Base-by-base conservation (phyloP, 140 eudicot species). In the Anethum foeniculum region DNA sequence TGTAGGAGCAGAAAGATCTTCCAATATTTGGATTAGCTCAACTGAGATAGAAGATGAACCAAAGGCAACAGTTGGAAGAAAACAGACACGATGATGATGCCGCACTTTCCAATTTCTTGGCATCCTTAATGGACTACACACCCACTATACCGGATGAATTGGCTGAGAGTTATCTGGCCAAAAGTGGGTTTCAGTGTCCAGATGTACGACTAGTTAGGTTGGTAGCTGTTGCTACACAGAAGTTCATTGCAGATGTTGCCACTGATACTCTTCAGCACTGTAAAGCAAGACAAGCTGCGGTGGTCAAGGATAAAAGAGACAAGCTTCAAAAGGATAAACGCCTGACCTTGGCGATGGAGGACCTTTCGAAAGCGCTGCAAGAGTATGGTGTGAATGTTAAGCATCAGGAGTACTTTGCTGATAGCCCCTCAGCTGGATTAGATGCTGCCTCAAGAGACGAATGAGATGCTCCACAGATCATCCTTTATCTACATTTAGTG, bases 161-260 rank as follows among this genome's bases (percentile, higher is more conserved):
- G 81, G 97, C 90, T 76, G 97, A 94, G 86, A 94, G 91, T 86
- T 94, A 91, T 88, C 83, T 94, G 86, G 98, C 91, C 8, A 94
- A 94, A 83, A 90, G 97, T 80, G 98, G 97, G 21, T 94, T 94
- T 43, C 97, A 94, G 25, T 94, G 98, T 64, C 98, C 98, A 62
- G 98, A 94, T 86, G 91, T 91, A 71, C 96, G 96, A 82, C 71
- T 94, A 85, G 89, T 90, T 36, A 89, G 98, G 87, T 90, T 94
- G 79, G 97, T 94, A 23, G 97, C 98, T 23, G 96, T 93, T 82
- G 97, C 98, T 44, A 87, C 98, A n/a, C 98, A 94, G 91, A 94
- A 94, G 84, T 94, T 94, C 49, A 86, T 94, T 28, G 86, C 97
- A 14, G 98, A 94, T 77, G 86, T 89, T 51, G 97, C 98, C 10